Percentiles rank a stretch among this genome's conserved stretches.
Evolutionary conservation across 2,329 filamentous ascomycete species (phyloP).

Genomic region (Colletotrichum tofieldiae): DNA sequence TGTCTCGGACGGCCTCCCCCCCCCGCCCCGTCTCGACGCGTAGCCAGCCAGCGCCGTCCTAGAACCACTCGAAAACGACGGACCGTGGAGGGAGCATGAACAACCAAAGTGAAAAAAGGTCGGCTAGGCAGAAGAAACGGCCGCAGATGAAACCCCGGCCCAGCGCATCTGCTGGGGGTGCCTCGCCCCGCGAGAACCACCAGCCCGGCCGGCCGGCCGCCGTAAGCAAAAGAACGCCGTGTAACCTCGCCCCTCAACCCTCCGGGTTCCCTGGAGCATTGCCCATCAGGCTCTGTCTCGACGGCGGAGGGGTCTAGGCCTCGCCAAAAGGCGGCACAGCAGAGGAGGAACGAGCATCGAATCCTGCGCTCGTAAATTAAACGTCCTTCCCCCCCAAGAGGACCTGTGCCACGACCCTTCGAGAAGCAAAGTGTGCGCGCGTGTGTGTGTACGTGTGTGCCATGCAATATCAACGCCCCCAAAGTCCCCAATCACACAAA

Average conservation of each 20-base stretch:
- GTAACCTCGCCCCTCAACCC: not conserved
- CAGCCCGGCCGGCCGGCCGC: not conserved
- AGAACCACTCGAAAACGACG: not conserved
- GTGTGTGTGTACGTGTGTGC: not conserved
- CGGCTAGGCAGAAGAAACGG: not conserved
- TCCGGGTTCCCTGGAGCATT: not conserved
- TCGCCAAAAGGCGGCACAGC: not conserved
- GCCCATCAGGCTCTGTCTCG: not conserved
- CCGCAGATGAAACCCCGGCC: not conserved
- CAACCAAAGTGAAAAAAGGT: not conserved
- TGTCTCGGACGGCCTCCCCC: not conserved
- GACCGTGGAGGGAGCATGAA: not conserved
- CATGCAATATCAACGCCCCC: slow-evolving; percentile 2
- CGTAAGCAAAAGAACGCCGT: not conserved
- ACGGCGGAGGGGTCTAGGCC: not conserved
- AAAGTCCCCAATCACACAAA: slow-evolving; percentile 5
- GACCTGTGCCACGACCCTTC: not conserved
- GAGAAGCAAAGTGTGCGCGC: not conserved
- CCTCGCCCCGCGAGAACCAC: not conserved
- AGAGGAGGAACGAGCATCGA: not conserved
- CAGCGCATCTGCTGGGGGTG: not conserved
- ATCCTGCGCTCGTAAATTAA: not conserved
- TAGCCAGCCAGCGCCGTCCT: not conserved
- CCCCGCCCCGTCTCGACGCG: not conserved
- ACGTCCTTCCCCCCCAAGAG: not conserved